These are phyloP conservation scores for Geotrichum europaeum DNA, from an alignment of 1,139 yeast species.

Conservation along the genomic window DNA sequence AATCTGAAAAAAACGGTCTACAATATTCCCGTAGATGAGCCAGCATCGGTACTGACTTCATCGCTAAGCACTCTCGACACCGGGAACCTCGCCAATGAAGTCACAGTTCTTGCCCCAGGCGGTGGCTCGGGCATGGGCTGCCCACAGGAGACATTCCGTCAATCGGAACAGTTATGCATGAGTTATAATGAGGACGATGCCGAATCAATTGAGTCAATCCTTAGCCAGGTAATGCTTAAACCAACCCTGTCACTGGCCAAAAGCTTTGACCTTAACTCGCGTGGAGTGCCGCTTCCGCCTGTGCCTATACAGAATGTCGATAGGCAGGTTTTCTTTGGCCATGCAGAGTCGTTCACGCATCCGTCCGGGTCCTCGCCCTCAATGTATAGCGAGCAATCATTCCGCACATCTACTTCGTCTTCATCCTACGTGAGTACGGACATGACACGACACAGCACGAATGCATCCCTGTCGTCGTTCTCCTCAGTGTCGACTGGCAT, in stretches of 20 bases:
- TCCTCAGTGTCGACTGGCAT: not conserved
- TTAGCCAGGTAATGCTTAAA: not conserved
- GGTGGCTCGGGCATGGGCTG: not conserved
- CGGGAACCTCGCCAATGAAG: not conserved
- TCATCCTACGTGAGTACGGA: not conserved
- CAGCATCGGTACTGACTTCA: not conserved
- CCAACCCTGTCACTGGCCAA: not conserved
- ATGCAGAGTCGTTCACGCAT: not conserved
- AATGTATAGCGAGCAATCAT: not conserved
- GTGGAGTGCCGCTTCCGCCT: not conserved
- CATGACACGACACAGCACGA: conserved; percentile 1
- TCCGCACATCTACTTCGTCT: not conserved
- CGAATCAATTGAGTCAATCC: not conserved
- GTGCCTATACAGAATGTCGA: not conserved
- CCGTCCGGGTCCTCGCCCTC: not conserved
- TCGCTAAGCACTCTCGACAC: not conserved
- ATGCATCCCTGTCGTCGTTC: not conserved
- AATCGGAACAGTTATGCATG: not conserved
- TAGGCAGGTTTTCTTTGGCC: not conserved
- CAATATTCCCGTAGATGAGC: not conserved
- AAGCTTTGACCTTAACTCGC: not conserved
- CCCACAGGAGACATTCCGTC: not conserved
- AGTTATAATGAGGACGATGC: not conserved
- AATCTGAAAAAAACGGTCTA: not conserved
- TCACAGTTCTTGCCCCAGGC: not conserved